Evolutionary conservation across 345 rosid species (phyloP).

Genomic region (Citrus glauca): DNA sequence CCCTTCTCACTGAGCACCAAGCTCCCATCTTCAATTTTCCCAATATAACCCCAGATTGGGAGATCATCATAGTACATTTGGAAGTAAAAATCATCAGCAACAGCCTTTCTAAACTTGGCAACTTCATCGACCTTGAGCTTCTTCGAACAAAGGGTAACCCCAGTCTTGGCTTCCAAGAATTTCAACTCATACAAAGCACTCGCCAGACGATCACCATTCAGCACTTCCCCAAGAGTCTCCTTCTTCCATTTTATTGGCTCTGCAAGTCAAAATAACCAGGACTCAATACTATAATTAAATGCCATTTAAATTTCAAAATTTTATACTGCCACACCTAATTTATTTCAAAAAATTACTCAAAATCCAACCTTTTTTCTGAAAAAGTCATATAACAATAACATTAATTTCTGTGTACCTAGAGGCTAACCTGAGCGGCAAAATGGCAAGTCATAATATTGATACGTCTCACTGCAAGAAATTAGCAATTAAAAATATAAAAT

Average conservation of each 20-base stretch:
- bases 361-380: neutral
- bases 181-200: constrained; percentile 48
- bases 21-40: constrained; percentile 59
- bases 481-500: neutral
- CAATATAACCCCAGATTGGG: constrained; percentile 88
- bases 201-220: constrained; percentile 71
- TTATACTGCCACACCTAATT: neutral
- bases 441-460: constrained; percentile 70
- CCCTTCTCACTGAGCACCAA: constrained; percentile 23
- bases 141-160: constrained; percentile 40
- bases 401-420: constrained; percentile 6
- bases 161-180: constrained; percentile 45
- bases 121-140: constrained; percentile 46
- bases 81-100: constrained; percentile 69
- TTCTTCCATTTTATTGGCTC: constrained; percentile 49
- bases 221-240: constrained; percentile 78
- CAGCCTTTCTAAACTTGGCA: constrained; percentile 47
- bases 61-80: constrained; percentile 88
- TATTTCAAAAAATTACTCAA: too few species aligned
- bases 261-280: constrained; percentile 28
- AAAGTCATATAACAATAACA: neutral
- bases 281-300: constrained; percentile 3
- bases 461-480: constrained; percentile 68
- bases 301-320: neutral
- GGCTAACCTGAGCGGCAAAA: constrained; percentile 82